Evolutionary conservation across 225 moss, liverwort and hornwort species (phyloP), one percentile per base, ranked within the genome.

Genomic region (Polytrichum formosum): DNA sequence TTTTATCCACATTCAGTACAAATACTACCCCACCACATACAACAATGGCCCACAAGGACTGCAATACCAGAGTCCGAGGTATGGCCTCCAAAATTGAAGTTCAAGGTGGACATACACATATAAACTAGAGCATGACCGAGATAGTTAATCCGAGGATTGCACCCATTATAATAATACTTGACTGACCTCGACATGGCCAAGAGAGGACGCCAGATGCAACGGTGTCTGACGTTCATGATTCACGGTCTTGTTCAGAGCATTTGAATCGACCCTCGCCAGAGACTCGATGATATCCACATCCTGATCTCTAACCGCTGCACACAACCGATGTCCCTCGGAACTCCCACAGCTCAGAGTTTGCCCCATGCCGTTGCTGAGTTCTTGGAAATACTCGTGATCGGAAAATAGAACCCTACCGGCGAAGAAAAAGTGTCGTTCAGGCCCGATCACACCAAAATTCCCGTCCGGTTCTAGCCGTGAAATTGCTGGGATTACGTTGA

Each of bases 201-300:
- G 66, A 28, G 78, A 76, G 61, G 83, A 81, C 23, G 87, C 83
- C 21, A 87, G 63, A 56, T 87, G 87, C 63, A 87, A 76, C 28
- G 83, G 81, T 7, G 87, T 72, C 28, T 73, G 74, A 22, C 81
- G 77, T 8, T 74, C 71, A 59, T 75, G 79, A 69, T 74, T 81
- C 7, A 83, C 19, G 6, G 64, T 31, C 28, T 56, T 66, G 53
- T 81, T 78, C 69, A 87, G 58, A 61, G 70, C 78, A 77, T 83
- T 83, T 23, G 76, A 72, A 10, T 87, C 76, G 25, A 79, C 78
- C 7, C 31, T 67, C 19, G 83, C 46, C 70, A 83, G 66, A 20
- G 63, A 80, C 65, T 78, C 67, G 22, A 83, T 59, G 35, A 62
- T 66, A 6, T 66, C 72, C 5, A 71, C 33, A 63, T 87, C 87